Conservation (phyloP, 2,329 filamentous ascomycete species). For the Hyphodiscus sp. region DNA sequence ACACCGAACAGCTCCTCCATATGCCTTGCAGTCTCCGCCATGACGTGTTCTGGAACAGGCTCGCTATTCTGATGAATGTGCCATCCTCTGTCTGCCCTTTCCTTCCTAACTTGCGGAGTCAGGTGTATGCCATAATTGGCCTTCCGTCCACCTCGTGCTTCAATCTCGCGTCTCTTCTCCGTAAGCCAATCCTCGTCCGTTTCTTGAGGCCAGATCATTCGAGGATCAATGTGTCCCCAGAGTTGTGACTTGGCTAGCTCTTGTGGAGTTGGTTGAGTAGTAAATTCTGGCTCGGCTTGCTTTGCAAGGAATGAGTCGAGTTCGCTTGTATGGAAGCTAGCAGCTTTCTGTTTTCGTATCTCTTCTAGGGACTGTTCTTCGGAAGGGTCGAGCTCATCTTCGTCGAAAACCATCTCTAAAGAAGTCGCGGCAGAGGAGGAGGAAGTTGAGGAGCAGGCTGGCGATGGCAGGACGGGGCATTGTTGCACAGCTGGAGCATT, state of each 20-base stretch:
- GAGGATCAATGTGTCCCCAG: constrained; percentile 45
- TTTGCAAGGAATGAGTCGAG: constrained; percentile 5
- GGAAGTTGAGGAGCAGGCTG: not conserved
- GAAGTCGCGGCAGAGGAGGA: not conserved
- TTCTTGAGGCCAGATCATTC: constrained; percentile 40
- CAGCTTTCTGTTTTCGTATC: constrained; percentile 1
- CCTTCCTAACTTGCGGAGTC: constrained; percentile 12
- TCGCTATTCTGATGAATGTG: constrained; percentile 18
- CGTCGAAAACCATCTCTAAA: not conserved
- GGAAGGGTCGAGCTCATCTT: not conserved
- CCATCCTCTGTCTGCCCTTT: constrained; percentile 18
- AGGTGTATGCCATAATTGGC: constrained; percentile 38
- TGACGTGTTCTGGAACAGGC: constrained; percentile 4
- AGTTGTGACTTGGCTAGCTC: constrained; percentile 25
- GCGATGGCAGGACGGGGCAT: not conserved
- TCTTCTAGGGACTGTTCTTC: not conserved
- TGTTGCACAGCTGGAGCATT: not conserved
- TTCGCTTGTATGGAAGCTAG: constrained; percentile 3
- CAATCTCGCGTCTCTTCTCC: constrained; percentile 45
- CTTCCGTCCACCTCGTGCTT: constrained; percentile 42
- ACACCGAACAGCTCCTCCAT: constrained; percentile 15
- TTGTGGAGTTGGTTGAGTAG: not conserved
- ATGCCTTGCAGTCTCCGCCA: not conserved
- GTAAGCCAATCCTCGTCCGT: constrained; percentile 40
- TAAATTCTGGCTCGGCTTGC: not conserved